Conservation (phyloP, 805 yeast genomes). For the Yamadazyma scolyti region DNA sequence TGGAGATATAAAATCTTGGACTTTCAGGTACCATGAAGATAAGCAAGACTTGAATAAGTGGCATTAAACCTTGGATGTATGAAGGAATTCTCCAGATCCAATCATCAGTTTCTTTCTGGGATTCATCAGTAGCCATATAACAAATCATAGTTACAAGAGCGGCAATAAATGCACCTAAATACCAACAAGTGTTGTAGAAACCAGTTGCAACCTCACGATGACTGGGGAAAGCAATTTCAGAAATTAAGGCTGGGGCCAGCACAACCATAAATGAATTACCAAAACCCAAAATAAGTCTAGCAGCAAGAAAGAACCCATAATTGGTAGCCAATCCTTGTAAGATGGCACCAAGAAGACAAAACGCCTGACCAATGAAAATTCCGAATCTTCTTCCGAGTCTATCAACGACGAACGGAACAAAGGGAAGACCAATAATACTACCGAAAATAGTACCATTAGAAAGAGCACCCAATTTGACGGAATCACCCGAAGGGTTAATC, state of each 20-base stretch:
- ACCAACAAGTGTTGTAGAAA: slow-evolving; percentile 51
- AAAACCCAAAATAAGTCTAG: slow-evolving; percentile 47
- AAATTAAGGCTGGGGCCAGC: slow-evolving; percentile 46
- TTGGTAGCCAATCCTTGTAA: slow-evolving; percentile 34
- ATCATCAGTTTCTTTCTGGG: slow-evolving; percentile 19
- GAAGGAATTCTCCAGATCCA: slow-evolving; percentile 58
- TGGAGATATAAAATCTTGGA: slow-evolving; percentile 42
- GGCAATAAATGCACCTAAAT: slow-evolving; percentile 51
- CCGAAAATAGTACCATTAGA: slow-evolving; percentile 43
- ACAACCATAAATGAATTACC: slow-evolving; percentile 41
- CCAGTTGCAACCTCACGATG: slow-evolving; percentile 40
- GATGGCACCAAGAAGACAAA: slow-evolving; percentile 31
- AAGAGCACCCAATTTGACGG: slow-evolving; percentile 36
- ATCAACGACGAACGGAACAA: slow-evolving; percentile 29
- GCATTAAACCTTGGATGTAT: slow-evolving; percentile 46
- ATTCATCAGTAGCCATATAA: slow-evolving; percentile 29
- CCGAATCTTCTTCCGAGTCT: slow-evolving; percentile 36
- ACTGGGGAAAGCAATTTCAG: slow-evolving; percentile 49
- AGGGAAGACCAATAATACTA: slow-evolving; percentile 22
- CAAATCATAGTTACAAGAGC: slow-evolving; percentile 50
- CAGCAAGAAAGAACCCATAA: slow-evolving; percentile 36
- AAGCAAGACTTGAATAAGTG: slow-evolving; percentile 35
- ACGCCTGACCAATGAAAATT: slow-evolving; percentile 19
- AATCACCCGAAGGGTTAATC: slow-evolving; percentile 31
- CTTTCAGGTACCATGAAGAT: slow-evolving; percentile 46